These are phyloP conservation scores for Selaginella moellendorffii DNA, from an alignment of 75 land plant species.

Conservation along the genomic window DNA sequence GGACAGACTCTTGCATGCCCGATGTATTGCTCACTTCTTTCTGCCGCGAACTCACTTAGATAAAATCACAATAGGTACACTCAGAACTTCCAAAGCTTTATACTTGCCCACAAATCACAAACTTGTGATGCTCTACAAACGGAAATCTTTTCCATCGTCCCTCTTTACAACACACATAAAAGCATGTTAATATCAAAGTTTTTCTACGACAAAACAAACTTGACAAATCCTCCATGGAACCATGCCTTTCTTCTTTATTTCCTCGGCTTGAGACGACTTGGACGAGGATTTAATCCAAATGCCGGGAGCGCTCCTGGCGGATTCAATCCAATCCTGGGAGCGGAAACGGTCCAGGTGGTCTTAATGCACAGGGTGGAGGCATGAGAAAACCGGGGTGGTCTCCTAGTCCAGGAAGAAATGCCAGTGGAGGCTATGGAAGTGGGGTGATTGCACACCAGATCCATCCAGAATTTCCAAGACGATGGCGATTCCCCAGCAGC, in stretches of 20 bases:
- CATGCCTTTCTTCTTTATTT: too few species aligned
- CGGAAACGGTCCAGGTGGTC: too few species aligned
- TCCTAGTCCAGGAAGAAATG: too few species aligned
- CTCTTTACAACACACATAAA: constrained; percentile 28
- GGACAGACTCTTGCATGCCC: constrained; percentile 92
- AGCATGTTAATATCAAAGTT: too few species aligned
- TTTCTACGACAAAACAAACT: too few species aligned
- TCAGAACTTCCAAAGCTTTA: neutral
- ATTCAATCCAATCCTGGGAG: constrained; percentile 93
- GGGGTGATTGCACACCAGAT: constrained; percentile 37
- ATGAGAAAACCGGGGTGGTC: constrained; percentile 53
- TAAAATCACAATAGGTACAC: constrained; percentile 3
- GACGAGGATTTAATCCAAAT: too few species aligned
- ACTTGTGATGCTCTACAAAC: constrained; percentile 58
- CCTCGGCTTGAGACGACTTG: too few species aligned
- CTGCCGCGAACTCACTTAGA: constrained; percentile 83
- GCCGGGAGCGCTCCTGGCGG: constrained; percentile 96
- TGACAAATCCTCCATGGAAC: constrained; percentile 94
- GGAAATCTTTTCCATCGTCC: constrained; percentile 70
- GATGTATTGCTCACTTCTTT: constrained; percentile 96
- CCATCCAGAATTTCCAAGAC: constrained; percentile 25
- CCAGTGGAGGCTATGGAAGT: too few species aligned
- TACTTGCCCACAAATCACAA: constrained; percentile 82
- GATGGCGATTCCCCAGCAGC: constrained; percentile 33
- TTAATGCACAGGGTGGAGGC: constrained; percentile 53